Evolutionary conservation across 768 basidiomycete species (phyloP), one percentile per base, ranked within the genome.

Genomic region (Pleurotus cornucopiae): DNA sequence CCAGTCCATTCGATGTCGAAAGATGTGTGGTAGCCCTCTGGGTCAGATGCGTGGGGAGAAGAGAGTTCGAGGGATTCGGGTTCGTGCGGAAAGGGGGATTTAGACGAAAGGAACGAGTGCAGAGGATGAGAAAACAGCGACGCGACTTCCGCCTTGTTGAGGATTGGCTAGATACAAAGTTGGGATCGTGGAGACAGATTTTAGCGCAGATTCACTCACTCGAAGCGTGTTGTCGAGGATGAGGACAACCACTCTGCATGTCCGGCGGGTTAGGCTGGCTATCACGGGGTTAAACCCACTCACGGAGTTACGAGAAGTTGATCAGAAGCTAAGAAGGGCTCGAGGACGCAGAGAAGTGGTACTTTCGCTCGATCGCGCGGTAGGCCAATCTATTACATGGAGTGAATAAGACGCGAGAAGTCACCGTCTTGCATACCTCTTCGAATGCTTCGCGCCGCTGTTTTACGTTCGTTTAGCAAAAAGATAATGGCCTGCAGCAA

Each of bases 371-470:
- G 74, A 68, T 94, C 89, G 25, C 70, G 73, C 1, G 91, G 86
- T 6, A 96, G 75, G n/a, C 93, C 93, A 44, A 95, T 87, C 93
- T 95, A 65, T 46, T 46, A 16, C 52, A 14, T 12, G 43, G 13
- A 14, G 52, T 25, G 16, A 26, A 14, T 39, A 12, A 45, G 16
- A 54, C 13, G 18, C 13, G 21, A 16, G 20, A 25, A 49, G n/a
- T 26, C 37, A 9, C 38, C 11, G 34, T 16, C 21, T 14, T 11
- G 57, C 67, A 5, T 55, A 92, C 94, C 82, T 96, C 94, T 69
- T 96, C 94, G 57, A 83, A 94, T 0, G 93, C 92, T 72, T 95
- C 93, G 43, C 93, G 79, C 54, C 94, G 73, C 92, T 94, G 54
- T 0, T 9, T 23, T 25, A 16, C 14, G 41, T 44, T n/a, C 20